A percentile compares a stretch with the other conserved stretches of the same genome.
Conservation (phyloP, 805 yeast species). For the Metschnikowia corniflorae region DNA sequence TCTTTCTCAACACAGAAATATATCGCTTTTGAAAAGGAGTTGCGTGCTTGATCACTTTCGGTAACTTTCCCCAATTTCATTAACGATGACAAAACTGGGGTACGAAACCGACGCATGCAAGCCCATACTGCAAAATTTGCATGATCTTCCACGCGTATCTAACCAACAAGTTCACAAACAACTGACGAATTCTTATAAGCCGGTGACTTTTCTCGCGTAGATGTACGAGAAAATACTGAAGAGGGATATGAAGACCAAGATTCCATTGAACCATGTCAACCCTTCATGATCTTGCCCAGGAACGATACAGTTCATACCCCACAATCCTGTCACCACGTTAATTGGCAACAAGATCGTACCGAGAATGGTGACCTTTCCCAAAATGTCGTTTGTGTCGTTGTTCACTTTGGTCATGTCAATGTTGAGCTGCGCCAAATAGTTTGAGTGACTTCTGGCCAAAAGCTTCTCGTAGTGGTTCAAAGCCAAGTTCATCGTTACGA, state of each 20-base stretch:
- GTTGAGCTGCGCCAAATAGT: constrained; percentile 93
- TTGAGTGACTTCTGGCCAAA: constrained; percentile 91
- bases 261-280: constrained; percentile 40
- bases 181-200: constrained; percentile 19
- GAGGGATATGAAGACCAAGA: constrained; percentile 30
- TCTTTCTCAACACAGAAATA: too few relatives aligned
- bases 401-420: constrained; percentile 97
- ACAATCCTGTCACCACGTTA: constrained; percentile 91
- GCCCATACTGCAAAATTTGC: too few relatives aligned
- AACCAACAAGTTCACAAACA: too few relatives aligned
- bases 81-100: too few relatives aligned
- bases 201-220: constrained; percentile 39
- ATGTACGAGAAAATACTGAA: constrained; percentile 36
- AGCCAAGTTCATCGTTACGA: constrained; percentile 94
- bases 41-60: too few relatives aligned
- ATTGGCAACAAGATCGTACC: constrained; percentile 95
- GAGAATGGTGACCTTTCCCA: constrained; percentile 86
- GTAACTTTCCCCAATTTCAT: too few relatives aligned
- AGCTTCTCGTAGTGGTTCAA: constrained; percentile 92
- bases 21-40: too few relatives aligned
- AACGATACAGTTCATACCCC: constrained; percentile 98
- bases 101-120: too few relatives aligned
- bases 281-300: constrained; percentile 73
- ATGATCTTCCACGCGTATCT: too few relatives aligned
- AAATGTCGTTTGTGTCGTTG: constrained; percentile 93